Conservation (phyloP, 345 rosid species). For the Trapa incisa region DNA sequence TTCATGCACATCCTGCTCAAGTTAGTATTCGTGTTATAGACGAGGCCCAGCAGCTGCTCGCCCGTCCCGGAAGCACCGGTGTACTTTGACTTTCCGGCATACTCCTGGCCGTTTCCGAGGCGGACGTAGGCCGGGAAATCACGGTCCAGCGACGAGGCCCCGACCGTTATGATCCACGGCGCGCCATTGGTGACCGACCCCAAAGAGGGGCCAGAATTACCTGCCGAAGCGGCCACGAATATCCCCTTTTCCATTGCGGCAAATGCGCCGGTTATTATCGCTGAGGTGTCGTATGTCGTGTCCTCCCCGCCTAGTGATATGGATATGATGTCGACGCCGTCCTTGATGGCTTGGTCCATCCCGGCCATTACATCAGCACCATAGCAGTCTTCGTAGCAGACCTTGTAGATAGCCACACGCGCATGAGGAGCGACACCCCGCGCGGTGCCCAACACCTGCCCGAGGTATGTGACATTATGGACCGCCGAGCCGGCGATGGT, state of each 20-base stretch:
- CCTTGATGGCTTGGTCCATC: constrained; percentile 65
- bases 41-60: constrained; percentile 26
- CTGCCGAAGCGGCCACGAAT: constrained; percentile 67
- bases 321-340: constrained; percentile 79
- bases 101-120: constrained; percentile 36
- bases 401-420: constrained; percentile 72
- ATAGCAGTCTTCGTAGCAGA: constrained; percentile 67
- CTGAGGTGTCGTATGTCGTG: constrained; percentile 29
- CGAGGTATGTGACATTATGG: constrained; percentile 52
- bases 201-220: constrained; percentile 54
- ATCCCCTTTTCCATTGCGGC: constrained; percentile 78
- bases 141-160: constrained; percentile 81
- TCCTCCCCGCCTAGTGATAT: constrained; percentile 74
- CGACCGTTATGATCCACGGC: constrained; percentile 92
- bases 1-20: constrained; percentile 43
- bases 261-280: constrained; percentile 62
- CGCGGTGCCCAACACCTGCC: constrained; percentile 67
- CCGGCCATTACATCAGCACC: constrained; percentile 79
- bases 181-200: constrained; percentile 61
- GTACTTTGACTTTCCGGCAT: constrained; percentile 54
- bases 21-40: constrained; percentile 34
- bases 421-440: constrained; percentile 74
- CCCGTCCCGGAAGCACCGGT: constrained; percentile 44
- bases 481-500: constrained; percentile 75
- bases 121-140: constrained; percentile 53